A percentile compares a stretch with the other conserved stretches of the same genome.
These are phyloP conservation scores for Selenicereus undatus DNA, from an alignment of 148 eudicot genomes.

Conservation along the genomic window DNA sequence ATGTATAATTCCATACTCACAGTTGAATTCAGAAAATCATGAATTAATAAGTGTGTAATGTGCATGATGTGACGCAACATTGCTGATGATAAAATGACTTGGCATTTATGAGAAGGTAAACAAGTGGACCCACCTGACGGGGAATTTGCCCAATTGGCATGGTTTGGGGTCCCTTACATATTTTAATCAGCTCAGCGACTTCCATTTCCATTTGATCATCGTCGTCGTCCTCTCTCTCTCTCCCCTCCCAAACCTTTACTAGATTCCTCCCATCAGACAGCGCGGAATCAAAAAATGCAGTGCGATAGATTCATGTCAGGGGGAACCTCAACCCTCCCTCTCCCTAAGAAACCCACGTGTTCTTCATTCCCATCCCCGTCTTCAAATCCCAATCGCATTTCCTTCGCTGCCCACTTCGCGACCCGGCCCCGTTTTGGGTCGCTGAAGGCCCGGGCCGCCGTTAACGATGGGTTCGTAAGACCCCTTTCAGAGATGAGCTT, in stretches of 20 bases:
- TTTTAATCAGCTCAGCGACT: too few relatives aligned
- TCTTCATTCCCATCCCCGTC: not conserved
- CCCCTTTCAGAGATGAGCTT: conserved; percentile 33
- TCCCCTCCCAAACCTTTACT: not conserved
- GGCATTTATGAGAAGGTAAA: too few relatives aligned
- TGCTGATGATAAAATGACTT: too few relatives aligned
- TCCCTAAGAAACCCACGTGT: not conserved
- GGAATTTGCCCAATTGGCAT: too few relatives aligned
- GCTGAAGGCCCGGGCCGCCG: conserved; percentile 19
- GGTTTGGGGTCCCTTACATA: too few relatives aligned
- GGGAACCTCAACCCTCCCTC: not conserved
- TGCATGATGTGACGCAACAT: too few relatives aligned
- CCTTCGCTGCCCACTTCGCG: not conserved
- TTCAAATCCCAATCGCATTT: conserved; percentile 11
- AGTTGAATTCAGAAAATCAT: too few relatives aligned
- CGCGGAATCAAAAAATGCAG: not conserved
- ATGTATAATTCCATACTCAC: too few relatives aligned
- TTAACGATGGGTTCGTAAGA: conserved; percentile 16
- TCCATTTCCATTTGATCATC: not conserved
- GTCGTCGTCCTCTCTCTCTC: not conserved
- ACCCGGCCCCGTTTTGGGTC: conserved; percentile 10
- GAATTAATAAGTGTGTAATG: too few relatives aligned
- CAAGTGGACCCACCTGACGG: too few relatives aligned
- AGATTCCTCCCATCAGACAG: not conserved
- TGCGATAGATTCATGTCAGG: not conserved